phyloP scores from a whole-genome alignment of 768 basidiomycete genomes.

The Punctularia strigosozonata region DNA sequence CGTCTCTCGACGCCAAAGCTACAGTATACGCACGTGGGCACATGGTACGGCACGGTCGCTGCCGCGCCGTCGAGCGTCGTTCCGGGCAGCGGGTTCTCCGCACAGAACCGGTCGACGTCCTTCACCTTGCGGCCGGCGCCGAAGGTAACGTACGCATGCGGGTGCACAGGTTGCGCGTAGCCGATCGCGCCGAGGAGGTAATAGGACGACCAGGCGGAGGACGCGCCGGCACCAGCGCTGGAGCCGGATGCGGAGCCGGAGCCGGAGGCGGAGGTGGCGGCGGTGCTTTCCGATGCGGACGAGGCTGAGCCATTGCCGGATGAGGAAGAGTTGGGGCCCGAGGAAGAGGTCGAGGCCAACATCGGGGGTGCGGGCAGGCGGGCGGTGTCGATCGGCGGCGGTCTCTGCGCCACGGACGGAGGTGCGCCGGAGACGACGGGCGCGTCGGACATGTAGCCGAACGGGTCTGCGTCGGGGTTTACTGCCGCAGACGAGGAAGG shows the following conservation, averaged over 20 bases:
- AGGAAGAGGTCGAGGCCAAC: too few relatives aligned
- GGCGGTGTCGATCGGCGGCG: too few relatives aligned
- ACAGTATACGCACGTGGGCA: constrained; percentile 50
- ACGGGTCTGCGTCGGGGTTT: constrained; percentile 13
- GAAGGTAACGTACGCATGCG: constrained; percentile 75
- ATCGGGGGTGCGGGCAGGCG: too few relatives aligned
- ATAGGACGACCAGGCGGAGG: constrained; percentile 15
- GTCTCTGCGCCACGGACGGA: too few relatives aligned
- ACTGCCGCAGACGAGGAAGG: too few relatives aligned
- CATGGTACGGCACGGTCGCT: constrained; percentile 62
- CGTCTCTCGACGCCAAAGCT: neutral
- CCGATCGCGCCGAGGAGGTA: constrained; percentile 22
- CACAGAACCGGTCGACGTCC: constrained; percentile 68
- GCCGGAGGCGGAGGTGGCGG: too few relatives aligned
- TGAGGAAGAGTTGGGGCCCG: too few relatives aligned
- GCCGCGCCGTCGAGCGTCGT: constrained; percentile 36
- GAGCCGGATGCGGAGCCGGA: too few relatives aligned
- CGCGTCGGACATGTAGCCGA: constrained; percentile 15
- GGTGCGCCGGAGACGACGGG: too few relatives aligned
- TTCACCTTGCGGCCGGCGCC: constrained; percentile 82
- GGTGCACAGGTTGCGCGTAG: constrained; percentile 46
- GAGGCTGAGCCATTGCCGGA: too few relatives aligned
- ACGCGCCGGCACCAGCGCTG: constrained; percentile 2
- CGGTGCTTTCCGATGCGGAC: too few relatives aligned
- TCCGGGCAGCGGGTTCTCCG: constrained; percentile 53